Base-by-base conservation (phyloP, 2,329 filamentous ascomycete species). In the Monosporascus sp. region DNA sequence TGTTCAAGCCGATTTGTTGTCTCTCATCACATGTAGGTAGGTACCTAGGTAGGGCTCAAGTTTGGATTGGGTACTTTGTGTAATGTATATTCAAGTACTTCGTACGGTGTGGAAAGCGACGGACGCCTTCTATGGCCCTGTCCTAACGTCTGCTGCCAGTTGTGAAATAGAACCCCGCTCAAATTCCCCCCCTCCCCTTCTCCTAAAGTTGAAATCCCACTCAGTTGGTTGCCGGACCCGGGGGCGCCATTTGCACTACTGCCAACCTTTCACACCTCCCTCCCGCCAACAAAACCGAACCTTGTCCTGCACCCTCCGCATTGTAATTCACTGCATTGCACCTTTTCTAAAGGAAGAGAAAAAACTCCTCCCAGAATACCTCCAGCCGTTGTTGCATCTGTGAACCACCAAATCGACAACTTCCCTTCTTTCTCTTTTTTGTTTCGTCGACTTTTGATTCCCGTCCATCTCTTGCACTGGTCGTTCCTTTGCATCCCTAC, bases 221-320 rank as follows among this genome's bases (percentile, higher is more conserved):
- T 5, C 11, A 35, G 31, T 35, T 35, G 31, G 31, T 35, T 35
- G 31, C 31, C 31, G 31, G 31, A 14, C 9, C 31, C 31, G 31
- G 31, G 9, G 31, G 3, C 31, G 31, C 31, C 11, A 35, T 35
- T 35, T 35, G 31, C 31, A 14, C 31, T 14, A 9, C 31, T 35
- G 31, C 31, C 11, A 35, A 40, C 38, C 38, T 40, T 20, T n/a
- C 24, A 31, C 43, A 28, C 43, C 43, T 46, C 22, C 43, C 43
- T 46, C 43, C 43, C n/a, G 43, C 24, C 43, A 46, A 46, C 43
- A 46, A 46, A 46, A 46, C 43, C 43, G 43, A 46, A 46, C 38
- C 17, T n/a, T n/a, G 17, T n/a, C 38, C 18, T 41, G 38, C 38
- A 41, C 17, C 17, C 18, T n/a, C 17, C 4, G 18, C 38, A n/a